phyloP scores from a whole-genome alignment of 2,329 filamentous ascomycete species.

The Ophiostoma sp. region DNA sequence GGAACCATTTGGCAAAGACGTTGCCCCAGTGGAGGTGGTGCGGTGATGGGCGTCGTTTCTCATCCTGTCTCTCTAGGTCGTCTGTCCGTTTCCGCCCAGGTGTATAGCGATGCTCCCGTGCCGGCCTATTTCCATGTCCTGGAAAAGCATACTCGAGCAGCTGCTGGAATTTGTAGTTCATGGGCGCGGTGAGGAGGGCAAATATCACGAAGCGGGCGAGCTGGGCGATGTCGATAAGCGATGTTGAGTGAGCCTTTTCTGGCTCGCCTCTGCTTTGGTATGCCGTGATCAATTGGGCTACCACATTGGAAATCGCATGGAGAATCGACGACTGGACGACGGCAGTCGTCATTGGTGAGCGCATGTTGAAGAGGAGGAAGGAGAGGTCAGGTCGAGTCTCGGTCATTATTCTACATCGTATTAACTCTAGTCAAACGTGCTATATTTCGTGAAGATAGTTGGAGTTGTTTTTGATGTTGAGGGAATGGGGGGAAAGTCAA shows the following conservation, averaged over 20 bases:
- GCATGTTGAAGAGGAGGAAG: constrained; percentile 38
- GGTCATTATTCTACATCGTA: too few relatives aligned
- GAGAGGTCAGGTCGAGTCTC: background rate
- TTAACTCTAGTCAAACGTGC: too few relatives aligned
- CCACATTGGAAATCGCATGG: constrained; percentile 54
- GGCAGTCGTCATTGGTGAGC: constrained; percentile 52
- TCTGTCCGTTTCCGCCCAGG: background rate
- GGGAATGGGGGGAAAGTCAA: too few relatives aligned
- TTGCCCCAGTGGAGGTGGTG: constrained; percentile 42
- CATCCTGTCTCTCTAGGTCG: background rate
- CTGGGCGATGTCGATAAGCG: constrained; percentile 47
- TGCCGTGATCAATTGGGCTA: constrained; percentile 55
- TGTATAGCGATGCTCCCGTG: background rate
- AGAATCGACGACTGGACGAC: constrained; percentile 55
- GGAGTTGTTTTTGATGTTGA: too few relatives aligned
- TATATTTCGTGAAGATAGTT: too few relatives aligned
- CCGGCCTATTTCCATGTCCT: constrained; percentile 33
- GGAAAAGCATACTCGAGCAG: constrained; percentile 56
- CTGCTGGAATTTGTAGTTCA: constrained; percentile 61
- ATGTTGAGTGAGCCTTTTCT: constrained; percentile 13
- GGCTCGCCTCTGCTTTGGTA: constrained; percentile 33
- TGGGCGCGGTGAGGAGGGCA: constrained; percentile 54
- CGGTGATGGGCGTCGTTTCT: background rate
- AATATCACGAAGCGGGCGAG: constrained; percentile 57
- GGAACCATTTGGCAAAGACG: constrained; percentile 51